Percentiles rank a stretch among this genome's conserved stretches.
Conservation (phyloP, 371 early-diverging fungal genomes). For the Blastocladiella emersonii region DNA sequence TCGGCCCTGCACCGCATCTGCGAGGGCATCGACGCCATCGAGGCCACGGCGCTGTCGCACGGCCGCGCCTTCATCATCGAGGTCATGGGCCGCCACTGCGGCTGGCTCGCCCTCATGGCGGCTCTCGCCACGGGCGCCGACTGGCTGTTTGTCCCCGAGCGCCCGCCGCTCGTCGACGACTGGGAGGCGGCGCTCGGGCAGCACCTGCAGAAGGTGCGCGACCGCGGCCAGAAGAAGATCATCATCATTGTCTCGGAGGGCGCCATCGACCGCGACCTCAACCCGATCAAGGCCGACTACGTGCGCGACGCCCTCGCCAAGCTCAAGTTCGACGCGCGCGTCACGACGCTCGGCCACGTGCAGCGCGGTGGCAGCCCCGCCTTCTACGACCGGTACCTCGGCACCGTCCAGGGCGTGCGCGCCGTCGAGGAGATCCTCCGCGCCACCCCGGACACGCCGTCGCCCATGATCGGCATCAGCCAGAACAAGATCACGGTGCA, state of each 20-base stretch:
- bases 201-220: slow-evolving; percentile 45
- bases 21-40: slow-evolving; percentile 88
- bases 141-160: slow-evolving; percentile 95
- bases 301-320: slow-evolving; percentile 69
- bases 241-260: slow-evolving; percentile 97
- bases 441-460: slow-evolving; percentile 67
- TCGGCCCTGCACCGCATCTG: slow-evolving; percentile 95
- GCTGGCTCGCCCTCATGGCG: slow-evolving; percentile 98
- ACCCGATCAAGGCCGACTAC: slow-evolving; percentile 76
- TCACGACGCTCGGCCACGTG: slow-evolving; percentile 93
- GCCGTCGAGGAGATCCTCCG: slow-evolving; percentile 91
- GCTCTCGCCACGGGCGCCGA: slow-evolving; percentile 92
- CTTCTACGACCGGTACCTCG: slow-evolving; percentile 79
- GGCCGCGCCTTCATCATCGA: slow-evolving; percentile 97
- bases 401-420: slow-evolving; percentile 86
- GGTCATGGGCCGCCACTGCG: slow-evolving; percentile 99
- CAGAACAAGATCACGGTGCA: slow-evolving; percentile 71
- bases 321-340: slow-evolving; percentile 82
- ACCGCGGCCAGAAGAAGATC: slow-evolving; percentile 73
- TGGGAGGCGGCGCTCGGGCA: slow-evolving; percentile 80
- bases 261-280: slow-evolving; percentile 79
- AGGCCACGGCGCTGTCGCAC: slow-evolving; percentile 92
- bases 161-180: slow-evolving; percentile 69
- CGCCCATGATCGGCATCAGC: slow-evolving; percentile 83
- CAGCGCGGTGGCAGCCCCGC: slow-evolving; percentile 97